These are phyloP conservation scores for Pseudogymnoascus sp. DNA, from an alignment of 2,329 filamentous ascomycete species.

Conservation along the genomic window DNA sequence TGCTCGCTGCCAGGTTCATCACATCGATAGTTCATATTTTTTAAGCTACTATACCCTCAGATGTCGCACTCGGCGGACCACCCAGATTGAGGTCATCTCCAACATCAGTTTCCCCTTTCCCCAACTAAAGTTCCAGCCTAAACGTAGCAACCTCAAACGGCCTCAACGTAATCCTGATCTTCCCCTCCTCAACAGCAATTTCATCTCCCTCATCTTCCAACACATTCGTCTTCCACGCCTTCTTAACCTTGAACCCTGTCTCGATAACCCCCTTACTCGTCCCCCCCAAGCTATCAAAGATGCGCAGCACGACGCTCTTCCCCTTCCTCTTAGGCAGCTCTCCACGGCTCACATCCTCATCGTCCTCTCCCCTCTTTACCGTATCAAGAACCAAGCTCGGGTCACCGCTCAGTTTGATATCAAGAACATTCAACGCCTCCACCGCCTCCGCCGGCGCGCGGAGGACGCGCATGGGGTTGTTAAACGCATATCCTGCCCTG, in stretches of 20 bases:
- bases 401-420: slow-evolving; percentile 60
- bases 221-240: slow-evolving; percentile 74
- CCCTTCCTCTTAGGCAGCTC: slow-evolving; percentile 59
- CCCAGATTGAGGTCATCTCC: neutral
- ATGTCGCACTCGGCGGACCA: neutral
- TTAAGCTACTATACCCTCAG: neutral
- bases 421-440: slow-evolving; percentile 33
- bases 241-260: slow-evolving; percentile 62
- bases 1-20: neutral
- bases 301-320: slow-evolving; percentile 69
- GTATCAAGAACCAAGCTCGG: slow-evolving; percentile 72
- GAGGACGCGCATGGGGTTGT: slow-evolving; percentile 63
- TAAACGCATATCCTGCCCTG: slow-evolving; percentile 81
- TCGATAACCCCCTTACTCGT: slow-evolving; percentile 61
- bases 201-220: slow-evolving; percentile 79
- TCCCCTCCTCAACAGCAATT: slow-evolving; percentile 38
- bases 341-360: slow-evolving; percentile 60
- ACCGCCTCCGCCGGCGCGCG: slow-evolving; percentile 36
- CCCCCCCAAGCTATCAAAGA: slow-evolving; percentile 86
- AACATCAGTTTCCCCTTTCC: neutral
- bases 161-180: slow-evolving; percentile 57
- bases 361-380: slow-evolving; percentile 88
- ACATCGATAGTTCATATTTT: neutral
- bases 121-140: slow-evolving; percentile 47
- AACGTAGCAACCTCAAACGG: slow-evolving; percentile 83